These are phyloP conservation scores for Senna siamea DNA, from an alignment of 306 rosid genomes.

Conservation along the genomic window DNA sequence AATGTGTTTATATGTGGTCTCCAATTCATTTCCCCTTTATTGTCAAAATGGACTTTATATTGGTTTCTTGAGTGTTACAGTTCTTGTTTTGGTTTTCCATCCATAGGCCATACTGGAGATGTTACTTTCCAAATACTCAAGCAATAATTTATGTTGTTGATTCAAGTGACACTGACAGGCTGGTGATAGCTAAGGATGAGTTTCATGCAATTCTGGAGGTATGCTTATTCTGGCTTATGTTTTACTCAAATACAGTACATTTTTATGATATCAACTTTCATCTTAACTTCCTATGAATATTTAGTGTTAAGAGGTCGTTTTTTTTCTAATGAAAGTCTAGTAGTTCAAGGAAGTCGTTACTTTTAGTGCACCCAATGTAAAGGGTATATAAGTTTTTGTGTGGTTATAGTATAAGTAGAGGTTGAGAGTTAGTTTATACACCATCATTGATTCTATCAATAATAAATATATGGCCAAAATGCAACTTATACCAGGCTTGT, in stretches of 20 bases:
- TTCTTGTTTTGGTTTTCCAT: constrained; percentile 34
- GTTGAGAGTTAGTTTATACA: too few relatives aligned
- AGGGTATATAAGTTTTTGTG: too few relatives aligned
- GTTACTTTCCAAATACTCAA: constrained; percentile 99
- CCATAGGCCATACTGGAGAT: constrained; percentile 97
- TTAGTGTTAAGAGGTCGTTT: background rate
- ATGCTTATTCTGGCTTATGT: constrained; percentile 2
- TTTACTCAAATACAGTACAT: background rate
- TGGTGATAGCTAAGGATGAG: constrained; percentile 94
- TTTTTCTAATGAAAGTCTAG: too few relatives aligned
- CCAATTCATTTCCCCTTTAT: constrained; percentile 3
- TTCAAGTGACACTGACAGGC: constrained; percentile 96
- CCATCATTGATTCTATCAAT: background rate
- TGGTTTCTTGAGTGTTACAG: background rate
- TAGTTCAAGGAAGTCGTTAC: too few relatives aligned
- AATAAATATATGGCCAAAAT: too few relatives aligned
- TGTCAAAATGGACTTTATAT: constrained; percentile 5
- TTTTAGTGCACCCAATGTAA: too few relatives aligned
- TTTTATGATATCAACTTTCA: constrained; percentile 8
- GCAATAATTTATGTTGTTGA: constrained; percentile 98
- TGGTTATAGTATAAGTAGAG: background rate
- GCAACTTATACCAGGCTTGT: too few relatives aligned
- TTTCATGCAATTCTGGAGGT: constrained; percentile 98
- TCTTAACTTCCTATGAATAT: background rate
- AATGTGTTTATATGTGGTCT: background rate